Conservation (phyloP, 2,329 filamentous ascomycete species). For the Ophiostoma angusticollis region DNA sequence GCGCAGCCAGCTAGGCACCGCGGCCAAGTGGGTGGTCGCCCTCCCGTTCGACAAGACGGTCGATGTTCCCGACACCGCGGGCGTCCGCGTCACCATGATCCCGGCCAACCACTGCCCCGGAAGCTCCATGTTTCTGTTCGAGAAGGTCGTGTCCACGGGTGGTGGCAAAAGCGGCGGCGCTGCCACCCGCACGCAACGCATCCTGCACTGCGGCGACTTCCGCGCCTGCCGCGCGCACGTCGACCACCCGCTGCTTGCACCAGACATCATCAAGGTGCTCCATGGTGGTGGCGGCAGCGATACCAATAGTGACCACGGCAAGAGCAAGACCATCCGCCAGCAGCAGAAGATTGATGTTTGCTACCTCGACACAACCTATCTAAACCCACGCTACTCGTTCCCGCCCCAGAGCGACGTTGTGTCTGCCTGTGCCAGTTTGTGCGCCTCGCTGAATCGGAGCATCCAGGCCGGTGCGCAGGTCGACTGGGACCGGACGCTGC, state of each 20-base stretch:
- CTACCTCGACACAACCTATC: conserved; percentile 93
- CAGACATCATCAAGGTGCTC: conserved; percentile 56
- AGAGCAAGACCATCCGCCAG: conserved; percentile 54
- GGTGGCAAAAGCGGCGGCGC: conserved; percentile 13
- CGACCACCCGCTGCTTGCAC: conserved; percentile 65
- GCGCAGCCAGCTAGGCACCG: conserved; percentile 70
- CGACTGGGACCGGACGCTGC: conserved; percentile 32
- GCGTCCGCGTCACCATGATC: conserved; percentile 85
- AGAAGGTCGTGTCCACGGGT: conserved; percentile 48
- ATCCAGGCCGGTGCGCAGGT: conserved; percentile 27
- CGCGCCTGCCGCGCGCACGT: conserved; percentile 78
- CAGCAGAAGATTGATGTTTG: conserved; percentile 90
- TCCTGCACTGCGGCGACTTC: conserved; percentile 94
- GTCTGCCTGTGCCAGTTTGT: conserved; percentile 74
- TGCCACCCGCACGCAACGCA: conserved; percentile 56
- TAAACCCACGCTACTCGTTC: conserved; percentile 92
- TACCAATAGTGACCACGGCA: too few relatives aligned
- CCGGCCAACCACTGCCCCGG: conserved; percentile 94
- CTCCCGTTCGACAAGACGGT: conserved; percentile 72
- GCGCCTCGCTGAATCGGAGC: conserved; percentile 36
- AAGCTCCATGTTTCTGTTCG: conserved; percentile 84
- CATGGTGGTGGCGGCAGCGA: too few relatives aligned
- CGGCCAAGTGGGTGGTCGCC: conserved; percentile 71
- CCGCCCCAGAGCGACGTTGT: conserved; percentile 83
- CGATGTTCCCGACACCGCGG: conserved; percentile 69